Base-by-base conservation (phyloP, 345 rosid genomes). In the Pelargonium nanum region DNA sequence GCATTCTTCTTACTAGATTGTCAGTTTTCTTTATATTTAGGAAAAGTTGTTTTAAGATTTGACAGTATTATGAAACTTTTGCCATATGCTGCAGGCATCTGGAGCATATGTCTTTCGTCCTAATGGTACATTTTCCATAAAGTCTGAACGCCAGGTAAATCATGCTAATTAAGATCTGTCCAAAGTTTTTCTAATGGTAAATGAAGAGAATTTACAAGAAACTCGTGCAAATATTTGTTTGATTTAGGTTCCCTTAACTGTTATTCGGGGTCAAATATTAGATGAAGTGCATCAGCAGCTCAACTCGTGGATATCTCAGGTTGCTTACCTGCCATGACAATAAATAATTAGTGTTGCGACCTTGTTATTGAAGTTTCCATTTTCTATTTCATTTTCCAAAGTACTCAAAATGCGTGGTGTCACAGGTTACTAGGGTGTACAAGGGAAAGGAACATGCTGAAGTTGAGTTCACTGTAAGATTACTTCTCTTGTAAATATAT, bases 61-160 rank as follows among this genome's bases (percentile, higher is more conserved):
- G 21, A 30, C 24, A 61, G 5, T 2, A 19, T 19, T 57, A 57
- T n/a, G 20, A 45, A 0, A 8, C 24, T 22, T n/a, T 58, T 60
- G 6, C 52, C 55, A 58, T 69, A 58, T 72, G 15, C 57, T 74
- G 73, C 68, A 91, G 98, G 96, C 96, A 54, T 88, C 96, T 52
- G 98, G 98, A 70, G 95, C 98, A 62, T 91, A 91, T 64, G 84
- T 91, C 56, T 91, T 91, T 70, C 96, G 98, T 64, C 95, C 96
- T 66, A 88, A 91, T 78, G 68, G 67, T 48, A 69, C 74, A 28
- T 70, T 58, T 65, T 73, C 86, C 45, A 58, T 86, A 61, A 75
- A 75, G 65, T 66, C 81, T 5, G 78, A 79, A 63, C 62, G 56
- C 63, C 72, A 83, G 92, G 98, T 86, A 74, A 59, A 50, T 24